These are phyloP conservation scores for Fusarium veterinarium DNA, from an alignment of 2,329 filamentous ascomycete species.

Conservation along the genomic window DNA sequence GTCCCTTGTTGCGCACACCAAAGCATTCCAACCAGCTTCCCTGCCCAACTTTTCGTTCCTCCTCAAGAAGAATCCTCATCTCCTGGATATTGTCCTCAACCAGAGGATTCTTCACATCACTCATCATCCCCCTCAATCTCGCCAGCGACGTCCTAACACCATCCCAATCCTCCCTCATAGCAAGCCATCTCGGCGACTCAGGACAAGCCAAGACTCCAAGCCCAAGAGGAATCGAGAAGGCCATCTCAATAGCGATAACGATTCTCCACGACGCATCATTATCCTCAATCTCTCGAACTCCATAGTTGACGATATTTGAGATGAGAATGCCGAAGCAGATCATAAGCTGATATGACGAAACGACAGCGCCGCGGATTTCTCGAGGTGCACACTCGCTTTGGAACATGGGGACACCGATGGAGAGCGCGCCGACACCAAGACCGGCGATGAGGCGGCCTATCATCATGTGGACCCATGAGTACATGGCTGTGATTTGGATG, in stretches of 20 bases:
- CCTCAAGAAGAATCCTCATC: slow-evolving; percentile 60
- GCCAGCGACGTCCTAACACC: slow-evolving; percentile 62
- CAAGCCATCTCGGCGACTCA: slow-evolving; percentile 69
- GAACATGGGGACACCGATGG: slow-evolving; percentile 74
- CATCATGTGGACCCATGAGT: slow-evolving; percentile 73
- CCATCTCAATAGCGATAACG: slow-evolving; percentile 67
- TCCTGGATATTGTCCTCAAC: slow-evolving; percentile 65
- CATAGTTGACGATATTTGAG: slow-evolving; percentile 66
- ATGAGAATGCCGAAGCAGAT: slow-evolving; percentile 77
- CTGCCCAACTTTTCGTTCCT: slow-evolving; percentile 57
- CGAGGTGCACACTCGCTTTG: slow-evolving; percentile 72
- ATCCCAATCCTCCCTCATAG: slow-evolving; percentile 59
- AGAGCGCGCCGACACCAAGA: slow-evolving; percentile 74
- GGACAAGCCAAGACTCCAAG: slow-evolving; percentile 65
- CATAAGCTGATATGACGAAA: slow-evolving; percentile 76
- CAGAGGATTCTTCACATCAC: slow-evolving; percentile 57
- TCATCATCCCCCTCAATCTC: slow-evolving; percentile 62
- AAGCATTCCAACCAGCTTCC: slow-evolving; percentile 71
- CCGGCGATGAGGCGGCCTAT: slow-evolving; percentile 75
- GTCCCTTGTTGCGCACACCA: slow-evolving; percentile 60
- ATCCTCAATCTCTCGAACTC: slow-evolving; percentile 57
- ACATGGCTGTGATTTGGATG: slow-evolving; percentile 70
- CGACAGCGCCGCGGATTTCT: slow-evolving; percentile 72
- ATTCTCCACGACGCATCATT: slow-evolving; percentile 68
- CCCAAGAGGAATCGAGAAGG: slow-evolving; percentile 63